Conservation (phyloP, 2,329 filamentous ascomycete species). For the Rhynchosporium graminicola region DNA sequence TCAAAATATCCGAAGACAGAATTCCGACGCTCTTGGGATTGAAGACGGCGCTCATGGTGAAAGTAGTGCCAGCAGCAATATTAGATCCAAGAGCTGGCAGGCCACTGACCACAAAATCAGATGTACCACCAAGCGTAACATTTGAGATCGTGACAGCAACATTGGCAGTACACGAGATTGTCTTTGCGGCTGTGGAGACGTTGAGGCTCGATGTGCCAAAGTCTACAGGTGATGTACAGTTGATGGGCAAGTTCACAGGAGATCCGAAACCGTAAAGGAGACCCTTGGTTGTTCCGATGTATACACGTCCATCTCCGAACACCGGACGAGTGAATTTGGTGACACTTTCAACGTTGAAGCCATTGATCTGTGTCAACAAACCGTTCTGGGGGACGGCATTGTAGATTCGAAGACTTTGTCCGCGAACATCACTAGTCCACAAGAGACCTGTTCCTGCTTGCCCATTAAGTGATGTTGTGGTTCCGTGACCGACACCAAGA, state of each 20-base stretch:
- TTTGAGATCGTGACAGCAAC: slow-evolving; percentile 47
- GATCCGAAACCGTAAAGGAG: slow-evolving; percentile 58
- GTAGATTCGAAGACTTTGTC: slow-evolving; percentile 53
- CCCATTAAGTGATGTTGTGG: slow-evolving; percentile 55
- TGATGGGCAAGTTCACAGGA: slow-evolving; percentile 54
- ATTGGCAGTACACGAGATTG: slow-evolving; percentile 51
- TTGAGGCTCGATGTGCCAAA: slow-evolving; percentile 51
- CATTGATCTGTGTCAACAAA: slow-evolving; percentile 49
- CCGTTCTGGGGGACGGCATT: slow-evolving; percentile 52
- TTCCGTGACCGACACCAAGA: slow-evolving; percentile 58
- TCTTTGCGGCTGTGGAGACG: slow-evolving; percentile 38
- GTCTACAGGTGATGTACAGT: slow-evolving; percentile 52
- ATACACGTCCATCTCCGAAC: slow-evolving; percentile 57
- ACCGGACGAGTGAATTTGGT: slow-evolving; percentile 60
- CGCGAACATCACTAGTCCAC: slow-evolving; percentile 58
- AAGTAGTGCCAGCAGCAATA: slow-evolving; percentile 43
- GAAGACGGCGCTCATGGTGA: slow-evolving; percentile 50
- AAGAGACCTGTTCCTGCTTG: slow-evolving; percentile 56
- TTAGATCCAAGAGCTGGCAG: slow-evolving; percentile 40
- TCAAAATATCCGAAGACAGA: slow-evolving; percentile 48
- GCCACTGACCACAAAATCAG: slow-evolving; percentile 43
- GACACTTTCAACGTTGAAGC: slow-evolving; percentile 52
- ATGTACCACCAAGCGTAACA: slow-evolving; percentile 43
- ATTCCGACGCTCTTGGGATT: slow-evolving; percentile 50
- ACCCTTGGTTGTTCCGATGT: slow-evolving; percentile 54